phyloP scores from a whole-genome alignment of 768 basidiomycete species.

The Rhizopogon vinicolor region DNA sequence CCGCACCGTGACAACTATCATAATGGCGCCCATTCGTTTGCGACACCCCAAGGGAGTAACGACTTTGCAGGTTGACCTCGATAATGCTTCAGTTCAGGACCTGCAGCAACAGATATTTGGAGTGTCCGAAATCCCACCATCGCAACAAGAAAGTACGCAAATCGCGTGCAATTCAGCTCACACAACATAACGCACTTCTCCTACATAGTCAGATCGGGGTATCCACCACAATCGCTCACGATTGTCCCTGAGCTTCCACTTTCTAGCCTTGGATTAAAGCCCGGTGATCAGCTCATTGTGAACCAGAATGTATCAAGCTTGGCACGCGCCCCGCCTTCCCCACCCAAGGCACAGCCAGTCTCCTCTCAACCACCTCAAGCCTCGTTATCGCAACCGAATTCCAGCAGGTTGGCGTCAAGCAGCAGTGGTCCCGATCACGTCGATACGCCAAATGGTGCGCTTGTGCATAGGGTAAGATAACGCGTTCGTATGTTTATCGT shows the following conservation, averaged over 20 bases:
- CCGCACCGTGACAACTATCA: background rate
- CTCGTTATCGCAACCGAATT: constrained; percentile 11
- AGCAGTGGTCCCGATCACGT: constrained; percentile 51
- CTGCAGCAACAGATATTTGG: constrained; percentile 69
- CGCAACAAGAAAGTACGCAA: constrained; percentile 70
- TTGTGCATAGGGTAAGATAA: constrained; percentile 62
- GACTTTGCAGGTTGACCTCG: constrained; percentile 67
- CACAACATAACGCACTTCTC: background rate
- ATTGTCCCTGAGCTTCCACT: constrained; percentile 71
- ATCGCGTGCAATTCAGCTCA: background rate
- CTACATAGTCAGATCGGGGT: constrained; percentile 69
- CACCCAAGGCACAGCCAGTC: constrained; percentile 3
- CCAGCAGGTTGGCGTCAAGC: constrained; percentile 13
- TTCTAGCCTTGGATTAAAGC: constrained; percentile 67
- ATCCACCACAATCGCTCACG: constrained; percentile 74
- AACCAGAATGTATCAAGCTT: constrained; percentile 31
- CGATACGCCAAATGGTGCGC: constrained; percentile 54
- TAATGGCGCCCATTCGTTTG: constrained; percentile 72
- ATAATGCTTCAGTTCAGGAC: constrained; percentile 62
- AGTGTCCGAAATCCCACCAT: constrained; percentile 65
- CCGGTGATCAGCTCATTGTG: constrained; percentile 87
- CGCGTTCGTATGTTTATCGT: background rate
- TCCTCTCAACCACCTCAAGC: constrained; percentile 12
- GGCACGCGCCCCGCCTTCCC: constrained; percentile 3
- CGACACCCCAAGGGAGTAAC: constrained; percentile 82